Evolutionary conservation across 768 basidiomycete species (phyloP).

Genomic region (Serendipita sp.): DNA sequence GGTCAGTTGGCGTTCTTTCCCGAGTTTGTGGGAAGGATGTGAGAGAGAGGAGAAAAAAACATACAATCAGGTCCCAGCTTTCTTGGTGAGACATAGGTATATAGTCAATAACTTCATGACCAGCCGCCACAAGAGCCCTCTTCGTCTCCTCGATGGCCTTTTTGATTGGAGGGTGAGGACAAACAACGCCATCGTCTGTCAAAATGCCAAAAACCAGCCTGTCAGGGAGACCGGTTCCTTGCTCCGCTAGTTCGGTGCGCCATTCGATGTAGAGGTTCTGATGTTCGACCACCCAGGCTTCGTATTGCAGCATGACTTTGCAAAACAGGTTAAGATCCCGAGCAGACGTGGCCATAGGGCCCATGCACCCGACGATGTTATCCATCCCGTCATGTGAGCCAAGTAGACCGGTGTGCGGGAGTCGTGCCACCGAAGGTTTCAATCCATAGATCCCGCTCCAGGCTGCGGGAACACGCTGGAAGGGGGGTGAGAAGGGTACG

Average conservation of each 20-base stretch:
- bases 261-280: slow-evolving; percentile 34
- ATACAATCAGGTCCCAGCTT: slow-evolving; percentile 33
- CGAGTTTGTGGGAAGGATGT: background rate
- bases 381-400: slow-evolving; percentile 40
- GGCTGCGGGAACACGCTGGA: slow-evolving; percentile 25
- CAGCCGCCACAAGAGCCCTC: slow-evolving; percentile 25
- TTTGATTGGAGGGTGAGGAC: slow-evolving; percentile 31
- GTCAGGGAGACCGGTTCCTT: slow-evolving; percentile 23
- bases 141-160: slow-evolving; percentile 26
- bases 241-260: slow-evolving; percentile 19
- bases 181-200: slow-evolving; percentile 34
- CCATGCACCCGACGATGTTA: slow-evolving; percentile 30
- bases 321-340: slow-evolving; percentile 35
- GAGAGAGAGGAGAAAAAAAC: slow-evolving; percentile 10
- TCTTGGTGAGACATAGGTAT: slow-evolving; percentile 26
- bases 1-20: background rate
- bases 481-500: background rate
- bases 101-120: slow-evolving; percentile 38
- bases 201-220: slow-evolving; percentile 31
- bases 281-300: slow-evolving; percentile 32
- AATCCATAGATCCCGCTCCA: slow-evolving; percentile 28
- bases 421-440: slow-evolving; percentile 31
- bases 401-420: slow-evolving; percentile 33
- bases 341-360: slow-evolving; percentile 31
- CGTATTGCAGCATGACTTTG: slow-evolving; percentile 27